Evolutionary conservation across 2,329 filamentous ascomycete genomes (phyloP).

Genomic region (Pyrenophora tritici-repentis): DNA sequence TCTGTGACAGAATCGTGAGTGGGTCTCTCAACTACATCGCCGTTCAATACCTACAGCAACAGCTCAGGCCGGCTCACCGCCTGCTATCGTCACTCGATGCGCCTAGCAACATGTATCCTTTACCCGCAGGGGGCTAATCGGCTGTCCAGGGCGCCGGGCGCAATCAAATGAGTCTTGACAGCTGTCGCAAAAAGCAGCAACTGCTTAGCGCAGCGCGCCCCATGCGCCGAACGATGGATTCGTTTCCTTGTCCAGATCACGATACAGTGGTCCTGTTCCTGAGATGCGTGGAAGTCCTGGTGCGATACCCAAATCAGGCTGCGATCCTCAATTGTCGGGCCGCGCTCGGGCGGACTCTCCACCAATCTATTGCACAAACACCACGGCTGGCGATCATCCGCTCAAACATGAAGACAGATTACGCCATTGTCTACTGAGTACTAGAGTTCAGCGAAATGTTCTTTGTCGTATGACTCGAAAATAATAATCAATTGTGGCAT

Average conservation of each 20-base stretch:
- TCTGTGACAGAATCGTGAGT: background rate
- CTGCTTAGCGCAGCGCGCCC: conserved; percentile 18
- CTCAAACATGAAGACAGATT: conserved; percentile 14
- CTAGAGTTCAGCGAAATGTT: background rate
- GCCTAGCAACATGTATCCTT: conserved; percentile 4
- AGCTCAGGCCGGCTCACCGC: conserved; percentile 8
- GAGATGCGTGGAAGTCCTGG: conserved; percentile 11
- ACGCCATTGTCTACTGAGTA: background rate
- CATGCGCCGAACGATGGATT: conserved; percentile 18
- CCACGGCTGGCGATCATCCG: conserved; percentile 15
- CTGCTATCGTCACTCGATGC: background rate
- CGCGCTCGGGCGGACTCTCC: conserved; percentile 7
- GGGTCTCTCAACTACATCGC: background rate
- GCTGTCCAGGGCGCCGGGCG: conserved; percentile 7
- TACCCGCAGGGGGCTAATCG: conserved; percentile 2
- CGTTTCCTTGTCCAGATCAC: conserved; percentile 16
- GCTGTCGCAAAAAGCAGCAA: conserved; percentile 14
- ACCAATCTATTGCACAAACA: conserved; percentile 16
- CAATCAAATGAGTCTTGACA: conserved; percentile 9
- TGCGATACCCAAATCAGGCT: conserved; percentile 16
- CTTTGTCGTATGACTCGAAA: background rate
- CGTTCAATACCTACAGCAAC: background rate
- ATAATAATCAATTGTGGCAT: background rate
- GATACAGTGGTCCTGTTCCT: conserved; percentile 12
- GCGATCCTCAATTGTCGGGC: conserved; percentile 14